These are phyloP conservation scores for Ophiostoma himal-ulmi DNA, from an alignment of 2,329 filamentous ascomycete genomes.

Conservation along the genomic window DNA sequence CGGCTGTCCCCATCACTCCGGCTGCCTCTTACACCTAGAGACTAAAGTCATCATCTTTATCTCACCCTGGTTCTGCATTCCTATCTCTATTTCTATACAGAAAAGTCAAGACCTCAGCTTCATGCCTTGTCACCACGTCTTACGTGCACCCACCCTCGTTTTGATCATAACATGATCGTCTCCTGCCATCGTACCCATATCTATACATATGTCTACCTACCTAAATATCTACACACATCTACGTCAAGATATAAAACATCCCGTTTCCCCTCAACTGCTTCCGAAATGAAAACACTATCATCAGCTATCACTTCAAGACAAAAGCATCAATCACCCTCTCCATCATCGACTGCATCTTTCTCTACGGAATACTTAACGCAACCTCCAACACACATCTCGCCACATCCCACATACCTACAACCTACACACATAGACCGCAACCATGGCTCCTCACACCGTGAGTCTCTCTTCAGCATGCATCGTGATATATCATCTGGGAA, in stretches of 20 bases:
- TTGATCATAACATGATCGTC: background rate
- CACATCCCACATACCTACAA: background rate
- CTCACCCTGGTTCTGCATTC: background rate
- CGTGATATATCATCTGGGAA: background rate
- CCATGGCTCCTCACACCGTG: conserved; percentile 20
- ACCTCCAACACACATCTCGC: background rate
- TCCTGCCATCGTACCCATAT: background rate
- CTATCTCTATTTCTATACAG: background rate
- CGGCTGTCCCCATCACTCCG: conserved; percentile 6
- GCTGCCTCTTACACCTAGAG: conserved; percentile 7
- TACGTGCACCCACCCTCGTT: background rate
- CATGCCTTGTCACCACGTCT: background rate
- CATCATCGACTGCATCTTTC: background rate
- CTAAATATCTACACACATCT: background rate
- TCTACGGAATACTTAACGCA: background rate
- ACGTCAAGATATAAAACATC: conserved; percentile 1
- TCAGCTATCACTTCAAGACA: background rate
- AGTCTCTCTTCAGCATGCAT: background rate
- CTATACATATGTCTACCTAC: background rate
- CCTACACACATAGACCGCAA: background rate
- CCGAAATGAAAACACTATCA: conserved; percentile 1
- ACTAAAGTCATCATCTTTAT: background rate
- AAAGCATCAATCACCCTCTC: background rate
- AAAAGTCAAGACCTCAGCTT: background rate
- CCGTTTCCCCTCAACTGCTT: background rate